A percentile compares a stretch with the other conserved stretches of the same genome.
Conservation (phyloP, 306 rosid genomes). For the Prunus fruticosa region DNA sequence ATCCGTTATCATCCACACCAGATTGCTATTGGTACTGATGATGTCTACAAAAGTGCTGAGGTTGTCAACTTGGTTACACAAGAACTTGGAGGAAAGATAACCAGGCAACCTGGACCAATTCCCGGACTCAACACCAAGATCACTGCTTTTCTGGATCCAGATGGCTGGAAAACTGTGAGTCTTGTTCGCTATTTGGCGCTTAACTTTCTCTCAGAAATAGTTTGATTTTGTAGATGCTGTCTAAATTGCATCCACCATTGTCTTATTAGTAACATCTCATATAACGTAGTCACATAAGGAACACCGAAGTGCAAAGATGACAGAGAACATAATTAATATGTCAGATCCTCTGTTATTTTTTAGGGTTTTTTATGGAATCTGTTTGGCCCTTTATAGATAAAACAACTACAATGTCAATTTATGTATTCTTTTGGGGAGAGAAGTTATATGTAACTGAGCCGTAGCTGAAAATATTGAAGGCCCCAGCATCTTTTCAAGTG, state of each 20-base stretch:
- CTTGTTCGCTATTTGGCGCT: not conserved
- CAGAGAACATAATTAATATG: not conserved
- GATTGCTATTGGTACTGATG: conserved; percentile 93
- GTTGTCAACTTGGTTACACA: conserved; percentile 59
- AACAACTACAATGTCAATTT: not conserved
- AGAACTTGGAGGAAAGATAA: conserved; percentile 96
- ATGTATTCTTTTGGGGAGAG: not conserved
- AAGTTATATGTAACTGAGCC: not conserved
- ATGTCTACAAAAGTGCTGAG: conserved; percentile 93
- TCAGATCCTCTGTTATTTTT: not conserved
- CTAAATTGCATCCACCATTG: not conserved
- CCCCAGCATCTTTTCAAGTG: not conserved
- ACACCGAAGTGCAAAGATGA: not conserved
- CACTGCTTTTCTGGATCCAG: conserved; percentile 82
- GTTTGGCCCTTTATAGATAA: not conserved
- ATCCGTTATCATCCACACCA: conserved; percentile 25
- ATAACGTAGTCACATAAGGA: not conserved
- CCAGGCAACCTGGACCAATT: conserved; percentile 83
- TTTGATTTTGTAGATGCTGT: not conserved
- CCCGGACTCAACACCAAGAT: conserved; percentile 91
- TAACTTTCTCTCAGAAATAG: not conserved
- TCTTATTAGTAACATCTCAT: not conserved
- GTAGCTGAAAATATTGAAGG: not conserved
- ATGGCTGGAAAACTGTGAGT: conserved; percentile 99
- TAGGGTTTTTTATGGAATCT: no score